Percentiles rank a stretch among this genome's conserved stretches.
These are phyloP conservation scores for Erythrobasidium yunnanense DNA, from an alignment of 768 basidiomycete species.

Conservation along the genomic window DNA sequence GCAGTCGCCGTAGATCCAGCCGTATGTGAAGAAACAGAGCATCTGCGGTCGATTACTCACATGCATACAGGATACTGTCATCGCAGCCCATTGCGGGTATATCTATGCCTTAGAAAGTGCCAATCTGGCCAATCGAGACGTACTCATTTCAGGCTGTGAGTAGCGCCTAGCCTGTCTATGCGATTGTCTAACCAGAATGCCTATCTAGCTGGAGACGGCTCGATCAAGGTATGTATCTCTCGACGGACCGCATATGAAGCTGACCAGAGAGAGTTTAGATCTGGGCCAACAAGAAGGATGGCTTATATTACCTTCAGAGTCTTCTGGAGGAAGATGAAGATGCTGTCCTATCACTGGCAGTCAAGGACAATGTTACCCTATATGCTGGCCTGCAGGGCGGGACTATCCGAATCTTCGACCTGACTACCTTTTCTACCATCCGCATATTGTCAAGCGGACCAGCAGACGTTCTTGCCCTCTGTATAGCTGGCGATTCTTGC, in stretches of 20 bases:
- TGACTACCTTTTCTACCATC: slow-evolving; percentile 77
- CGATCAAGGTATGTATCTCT: slow-evolving; percentile 58
- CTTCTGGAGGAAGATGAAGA: slow-evolving; percentile 48
- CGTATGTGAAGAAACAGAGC: background rate
- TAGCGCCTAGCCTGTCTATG: no score
- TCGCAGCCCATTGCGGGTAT: slow-evolving; percentile 89
- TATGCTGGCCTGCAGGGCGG: slow-evolving; percentile 93
- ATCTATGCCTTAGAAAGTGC: slow-evolving; percentile 56
- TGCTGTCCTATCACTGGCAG: slow-evolving; percentile 69
- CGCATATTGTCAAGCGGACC: slow-evolving; percentile 68
- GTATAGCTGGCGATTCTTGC: background rate
- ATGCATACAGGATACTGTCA: slow-evolving; percentile 52
- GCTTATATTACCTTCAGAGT: slow-evolving; percentile 20
- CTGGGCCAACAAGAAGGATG: slow-evolving; percentile 25
- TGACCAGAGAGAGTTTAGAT: slow-evolving; percentile 15
- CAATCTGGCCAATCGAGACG: slow-evolving; percentile 44
- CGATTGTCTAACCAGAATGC: background rate
- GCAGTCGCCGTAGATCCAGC: background rate
- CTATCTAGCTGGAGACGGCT: slow-evolving; percentile 78
- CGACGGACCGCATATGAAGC: background rate
- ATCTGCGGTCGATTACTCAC: background rate
- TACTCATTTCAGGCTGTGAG: slow-evolving; percentile 36
- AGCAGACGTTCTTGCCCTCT: background rate
- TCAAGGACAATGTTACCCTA: slow-evolving; percentile 58
- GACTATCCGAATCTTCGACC: slow-evolving; percentile 76